phyloP scores from a whole-genome alignment of 2,329 filamentous ascomycete genomes.

The Calonectria pteridis region DNA sequence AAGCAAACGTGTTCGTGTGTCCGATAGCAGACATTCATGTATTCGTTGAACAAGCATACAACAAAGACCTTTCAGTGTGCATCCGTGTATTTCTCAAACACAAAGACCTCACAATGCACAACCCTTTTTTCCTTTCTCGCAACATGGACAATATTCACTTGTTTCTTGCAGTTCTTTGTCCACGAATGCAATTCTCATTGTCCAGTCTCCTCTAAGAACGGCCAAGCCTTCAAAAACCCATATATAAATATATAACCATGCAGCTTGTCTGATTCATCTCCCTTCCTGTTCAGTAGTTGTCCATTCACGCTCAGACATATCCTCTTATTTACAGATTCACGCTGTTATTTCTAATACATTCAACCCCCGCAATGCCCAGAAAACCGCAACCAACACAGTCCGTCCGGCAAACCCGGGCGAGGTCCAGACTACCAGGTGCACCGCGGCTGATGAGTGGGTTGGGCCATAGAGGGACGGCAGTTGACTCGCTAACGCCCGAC shows the following conservation, averaged over 20 bases:
- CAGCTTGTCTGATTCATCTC: neutral
- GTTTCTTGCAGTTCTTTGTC: neutral
- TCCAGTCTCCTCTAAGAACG: neutral
- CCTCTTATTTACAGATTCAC: neutral
- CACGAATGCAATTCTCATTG: neutral
- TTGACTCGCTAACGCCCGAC: constrained; percentile 24
- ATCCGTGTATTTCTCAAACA: too few relatives aligned
- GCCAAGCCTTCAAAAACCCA: neutral
- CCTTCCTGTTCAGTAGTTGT: neutral
- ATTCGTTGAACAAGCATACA: too few relatives aligned
- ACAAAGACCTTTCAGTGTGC: too few relatives aligned
- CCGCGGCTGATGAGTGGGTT: constrained; percentile 42
- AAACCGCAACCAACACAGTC: neutral
- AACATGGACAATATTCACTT: neutral
- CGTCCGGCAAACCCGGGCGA: constrained; percentile 38
- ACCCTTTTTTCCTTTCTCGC: neutral
- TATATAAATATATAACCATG: neutral
- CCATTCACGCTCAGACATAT: neutral
- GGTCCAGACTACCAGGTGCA: constrained; percentile 36
- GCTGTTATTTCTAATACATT: neutral
- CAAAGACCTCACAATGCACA: neutral
- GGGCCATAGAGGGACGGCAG: constrained; percentile 24
- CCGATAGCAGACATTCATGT: neutral
- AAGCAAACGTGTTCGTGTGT: too few relatives aligned
- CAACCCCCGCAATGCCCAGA: neutral